phyloP scores from a whole-genome alignment of 1,284 basidiomycete species.

The Vanrija pseudolonga region DNA sequence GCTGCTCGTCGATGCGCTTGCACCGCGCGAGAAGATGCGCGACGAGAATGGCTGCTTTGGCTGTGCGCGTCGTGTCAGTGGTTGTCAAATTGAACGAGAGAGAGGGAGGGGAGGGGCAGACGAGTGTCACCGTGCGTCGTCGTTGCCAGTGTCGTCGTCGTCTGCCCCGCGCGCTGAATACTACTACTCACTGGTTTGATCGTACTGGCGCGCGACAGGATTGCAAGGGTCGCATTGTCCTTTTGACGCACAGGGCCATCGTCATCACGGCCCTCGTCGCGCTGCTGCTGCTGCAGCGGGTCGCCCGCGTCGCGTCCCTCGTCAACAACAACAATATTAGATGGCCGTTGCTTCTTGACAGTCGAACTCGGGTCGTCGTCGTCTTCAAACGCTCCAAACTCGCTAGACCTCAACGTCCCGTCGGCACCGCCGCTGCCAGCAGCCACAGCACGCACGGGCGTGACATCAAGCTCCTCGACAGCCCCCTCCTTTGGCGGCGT shows the following conservation, averaged over 20 bases:
- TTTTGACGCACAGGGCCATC: slow-evolving; percentile 28
- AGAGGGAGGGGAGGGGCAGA: no score
- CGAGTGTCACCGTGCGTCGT: no score
- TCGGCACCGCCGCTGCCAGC: not conserved
- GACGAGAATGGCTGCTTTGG: slow-evolving; percentile 14
- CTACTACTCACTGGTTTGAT: slow-evolving; percentile 13
- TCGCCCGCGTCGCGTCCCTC: slow-evolving; percentile 19
- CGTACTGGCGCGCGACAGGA: slow-evolving; percentile 11
- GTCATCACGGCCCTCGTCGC: slow-evolving; percentile 2
- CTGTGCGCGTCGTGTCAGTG: not conserved
- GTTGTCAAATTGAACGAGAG: no score
- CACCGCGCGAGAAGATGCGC: slow-evolving; percentile 29
- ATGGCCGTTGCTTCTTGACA: slow-evolving; percentile 17
- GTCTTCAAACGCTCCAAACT: slow-evolving; percentile 11
- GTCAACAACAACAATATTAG: not conserved
- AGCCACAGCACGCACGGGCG: slow-evolving; percentile 2
- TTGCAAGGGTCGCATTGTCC: slow-evolving; percentile 27
- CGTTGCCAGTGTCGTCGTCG: no score
- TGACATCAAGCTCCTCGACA: slow-evolving; percentile 11
- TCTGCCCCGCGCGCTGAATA: no score
- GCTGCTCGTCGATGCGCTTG: slow-evolving; percentile 14
- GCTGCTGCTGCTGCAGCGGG: slow-evolving; percentile 5
- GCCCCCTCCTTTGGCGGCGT: no score
- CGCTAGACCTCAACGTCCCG: not conserved
- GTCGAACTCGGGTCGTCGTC: slow-evolving; percentile 26